Evolutionary conservation across 1,284 basidiomycete genomes (phyloP).

Genomic region (Puccinia brachypodii): DNA sequence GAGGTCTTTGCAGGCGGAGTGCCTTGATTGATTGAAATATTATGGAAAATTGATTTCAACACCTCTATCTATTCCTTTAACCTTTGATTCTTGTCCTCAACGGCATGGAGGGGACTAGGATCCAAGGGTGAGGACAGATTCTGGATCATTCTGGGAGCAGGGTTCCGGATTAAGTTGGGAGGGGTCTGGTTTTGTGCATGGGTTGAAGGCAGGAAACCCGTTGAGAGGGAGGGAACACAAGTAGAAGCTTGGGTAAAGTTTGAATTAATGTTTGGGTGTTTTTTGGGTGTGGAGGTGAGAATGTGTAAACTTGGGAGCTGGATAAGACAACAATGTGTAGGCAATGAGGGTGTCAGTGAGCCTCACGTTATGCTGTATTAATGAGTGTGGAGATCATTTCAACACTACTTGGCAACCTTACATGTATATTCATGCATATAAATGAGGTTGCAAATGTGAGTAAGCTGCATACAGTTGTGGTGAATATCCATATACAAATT

Average conservation of each 20-base stretch:
- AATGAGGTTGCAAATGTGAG: no score
- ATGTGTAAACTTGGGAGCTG: no score
- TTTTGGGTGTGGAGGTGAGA: not conserved
- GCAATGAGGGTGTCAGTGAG: no score
- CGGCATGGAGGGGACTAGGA: conserved; percentile 7
- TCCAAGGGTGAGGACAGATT: not conserved
- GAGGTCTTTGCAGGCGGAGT: not conserved
- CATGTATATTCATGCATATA: no score
- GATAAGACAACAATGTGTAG: no score
- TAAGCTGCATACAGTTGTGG: no score
- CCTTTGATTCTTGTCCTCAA: conserved; percentile 25
- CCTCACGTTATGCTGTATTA: no score
- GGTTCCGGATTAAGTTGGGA: conserved; percentile 15
- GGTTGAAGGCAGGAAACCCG: not conserved
- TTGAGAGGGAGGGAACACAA: not conserved
- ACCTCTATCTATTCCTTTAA: conserved; percentile 10
- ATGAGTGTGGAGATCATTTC: no score
- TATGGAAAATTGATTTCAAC: conserved; percentile 19
- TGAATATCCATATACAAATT: no score
- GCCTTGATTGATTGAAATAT: not conserved
- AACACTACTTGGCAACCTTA: no score
- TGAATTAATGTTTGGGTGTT: no score
- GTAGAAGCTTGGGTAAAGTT: conserved; percentile 7
- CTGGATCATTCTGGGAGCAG: not conserved
- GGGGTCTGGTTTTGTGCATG: not conserved